These are phyloP conservation scores for Scheffersomyces stipitis DNA, from an alignment of 805 yeast genomes.

Conservation along the genomic window DNA sequence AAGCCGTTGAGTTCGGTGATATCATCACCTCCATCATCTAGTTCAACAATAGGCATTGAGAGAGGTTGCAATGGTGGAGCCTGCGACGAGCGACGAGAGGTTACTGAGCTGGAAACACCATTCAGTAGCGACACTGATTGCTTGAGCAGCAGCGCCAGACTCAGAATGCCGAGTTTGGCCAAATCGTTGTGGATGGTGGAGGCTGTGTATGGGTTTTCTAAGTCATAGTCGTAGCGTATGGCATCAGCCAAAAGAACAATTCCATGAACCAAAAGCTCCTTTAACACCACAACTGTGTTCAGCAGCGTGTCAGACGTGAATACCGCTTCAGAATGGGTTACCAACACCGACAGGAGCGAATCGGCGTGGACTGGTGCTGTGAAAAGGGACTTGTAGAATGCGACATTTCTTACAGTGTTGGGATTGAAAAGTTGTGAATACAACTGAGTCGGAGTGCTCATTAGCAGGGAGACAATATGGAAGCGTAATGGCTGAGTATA, in stretches of 20 bases:
- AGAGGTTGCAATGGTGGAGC: too few relatives aligned
- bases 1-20: constrained; percentile 17
- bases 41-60: constrained; percentile 1
- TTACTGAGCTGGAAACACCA: background rate
- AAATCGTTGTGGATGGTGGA: background rate
- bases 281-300: constrained; percentile 9
- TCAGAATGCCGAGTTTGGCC: too few relatives aligned
- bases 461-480: too few relatives aligned
- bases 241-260: constrained; percentile 19
- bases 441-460: too few relatives aligned
- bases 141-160: too few relatives aligned
- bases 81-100: constrained; percentile 1
- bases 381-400: constrained; percentile 20
- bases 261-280: constrained; percentile 20
- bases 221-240: constrained; percentile 12
- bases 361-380: constrained; percentile 23
- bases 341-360: constrained; percentile 21
- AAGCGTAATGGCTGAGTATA: too few relatives aligned
- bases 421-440: constrained; percentile 22
- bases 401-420: constrained; percentile 14
- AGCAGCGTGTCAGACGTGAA: constrained; percentile 18
- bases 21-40: constrained; percentile 22
- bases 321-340: constrained; percentile 17
- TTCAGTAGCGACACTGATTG: background rate
- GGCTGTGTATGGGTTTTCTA: background rate